A percentile compares a stretch with the other conserved stretches of the same genome.
phyloP scores from a whole-genome alignment of 2,329 filamentous ascomycete genomes.

The Clarireedia monteithiana region DNA sequence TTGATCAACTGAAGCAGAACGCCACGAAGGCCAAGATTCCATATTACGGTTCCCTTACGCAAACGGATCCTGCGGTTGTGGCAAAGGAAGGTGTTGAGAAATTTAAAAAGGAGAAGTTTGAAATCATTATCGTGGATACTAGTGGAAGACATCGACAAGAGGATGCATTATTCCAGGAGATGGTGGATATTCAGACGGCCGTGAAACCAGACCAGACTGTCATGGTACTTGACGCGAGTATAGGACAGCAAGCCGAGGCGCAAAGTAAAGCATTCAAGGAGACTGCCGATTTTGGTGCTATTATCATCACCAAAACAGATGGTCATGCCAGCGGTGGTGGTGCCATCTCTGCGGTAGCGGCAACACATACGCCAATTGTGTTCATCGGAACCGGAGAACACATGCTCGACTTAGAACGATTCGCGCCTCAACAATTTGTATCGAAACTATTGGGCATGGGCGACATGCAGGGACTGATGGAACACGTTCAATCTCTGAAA shows the following conservation, averaged over 20 bases:
- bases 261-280: slow-evolving; percentile 97
- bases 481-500: slow-evolving; percentile 93
- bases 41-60: slow-evolving; percentile 93
- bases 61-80: slow-evolving; percentile 91
- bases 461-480: slow-evolving; percentile 88
- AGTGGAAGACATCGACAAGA: slow-evolving; percentile 93
- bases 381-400: slow-evolving; percentile 98
- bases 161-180: slow-evolving; percentile 90
- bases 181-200: slow-evolving; percentile 91
- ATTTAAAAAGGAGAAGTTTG: slow-evolving; percentile 98
- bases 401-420: slow-evolving; percentile 88
- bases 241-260: slow-evolving; percentile 90
- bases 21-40: slow-evolving; percentile 98
- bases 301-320: slow-evolving; percentile 98
- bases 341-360: slow-evolving; percentile 94
- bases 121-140: slow-evolving; percentile 98
- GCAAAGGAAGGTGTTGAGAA: slow-evolving; percentile 95
- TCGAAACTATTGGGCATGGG: slow-evolving; percentile 95
- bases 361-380: slow-evolving; percentile 92
- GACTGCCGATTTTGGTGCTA: slow-evolving; percentile 91
- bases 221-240: slow-evolving; percentile 94
- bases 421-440: slow-evolving; percentile 87
- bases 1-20: slow-evolving; percentile 98
- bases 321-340: slow-evolving; percentile 92
- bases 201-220: slow-evolving; percentile 93